Base-by-base conservation (phyloP, 2,329 filamentous ascomycete species). In the Periconia sp. region DNA sequence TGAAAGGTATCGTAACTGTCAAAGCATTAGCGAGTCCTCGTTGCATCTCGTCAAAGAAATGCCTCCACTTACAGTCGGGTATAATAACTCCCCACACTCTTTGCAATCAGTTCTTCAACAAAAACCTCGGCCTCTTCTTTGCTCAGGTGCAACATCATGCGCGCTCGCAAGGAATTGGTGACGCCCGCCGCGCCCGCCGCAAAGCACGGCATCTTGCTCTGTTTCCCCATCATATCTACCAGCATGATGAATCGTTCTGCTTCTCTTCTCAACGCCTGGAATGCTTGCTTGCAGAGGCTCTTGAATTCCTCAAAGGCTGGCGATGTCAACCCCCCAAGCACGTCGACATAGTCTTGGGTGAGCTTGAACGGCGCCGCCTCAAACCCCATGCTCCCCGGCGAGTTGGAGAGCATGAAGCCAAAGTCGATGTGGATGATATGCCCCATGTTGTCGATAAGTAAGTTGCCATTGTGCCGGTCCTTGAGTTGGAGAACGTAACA, bases 351-450 rank as follows among this genome's bases (percentile, higher is more conserved):
- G 68, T 94, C 90, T 59, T 92, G 85, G 1, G 90, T 92, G 23
- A 94, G 79, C 77, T 94, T 94, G 75, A 94, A 94, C 1, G 90
- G 90, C 5, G 90, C 90, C 14, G 90, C 90, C 75, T 94, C 90
- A 64, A 94, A 94, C 2, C 89, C 90, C 68, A 94, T 90, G 9
- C 86, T 89, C 0, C 90, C 90, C 0, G 90, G 90, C 1, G 89
- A 92, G 72, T 94, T 94, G 45, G 89, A 92, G 33, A 94, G 79
- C 89, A 94, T 93, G 71, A 94, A 94, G 51, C 90, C 90, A 72
- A 94, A 94, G 73, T 94, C 90, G 56, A 94, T 94, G 69, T 94
- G 90, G 56, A 94, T 86, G 52, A 93, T 92, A 69, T 94, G 90
- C 10, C 90, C 90, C 71, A 91, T 87, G 65, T 89, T 91, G 72